Evolutionary conservation across 371 early-diverging fungal genomes (phyloP).

Genomic region (Haplosporangium sp.): DNA sequence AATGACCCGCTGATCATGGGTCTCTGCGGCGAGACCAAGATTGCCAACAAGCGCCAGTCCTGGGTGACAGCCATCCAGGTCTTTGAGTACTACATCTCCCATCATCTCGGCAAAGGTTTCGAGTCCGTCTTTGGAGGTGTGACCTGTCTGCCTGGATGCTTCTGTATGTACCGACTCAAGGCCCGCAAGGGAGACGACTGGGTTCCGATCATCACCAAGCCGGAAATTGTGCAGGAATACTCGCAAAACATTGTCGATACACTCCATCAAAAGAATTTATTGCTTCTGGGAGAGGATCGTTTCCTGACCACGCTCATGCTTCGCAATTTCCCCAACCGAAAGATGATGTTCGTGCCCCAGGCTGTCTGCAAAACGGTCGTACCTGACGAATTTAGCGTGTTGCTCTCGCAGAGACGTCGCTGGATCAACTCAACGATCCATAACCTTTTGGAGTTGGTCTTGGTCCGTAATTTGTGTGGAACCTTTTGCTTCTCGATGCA

Average conservation of each 20-base stretch:
- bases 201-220: constrained; percentile 86
- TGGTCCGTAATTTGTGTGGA: constrained; percentile 88
- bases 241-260: constrained; percentile 90
- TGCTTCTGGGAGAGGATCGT: constrained; percentile 96
- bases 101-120: constrained; percentile 94
- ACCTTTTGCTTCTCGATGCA: constrained; percentile 93
- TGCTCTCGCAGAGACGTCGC: constrained; percentile 87
- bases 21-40: constrained; percentile 88
- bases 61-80: constrained; percentile 97
- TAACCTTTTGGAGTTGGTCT: constrained; percentile 85
- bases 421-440: constrained; percentile 95
- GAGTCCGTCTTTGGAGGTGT: constrained; percentile 97
- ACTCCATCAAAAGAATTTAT: constrained; percentile 94
- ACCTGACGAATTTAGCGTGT: constrained; percentile 80
- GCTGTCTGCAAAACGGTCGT: constrained; percentile 89
- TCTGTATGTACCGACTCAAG: constrained; percentile 94
- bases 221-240: constrained; percentile 91
- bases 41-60: constrained; percentile 85
- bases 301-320: constrained; percentile 96
- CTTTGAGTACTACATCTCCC: constrained; percentile 96
- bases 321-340: constrained; percentile 89
- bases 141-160: constrained; percentile 96
- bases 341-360: constrained; percentile 92
- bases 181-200: constrained; percentile 80
- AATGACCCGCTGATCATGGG: constrained; percentile 88